Evolutionary conservation across 108 stramenopile species (phyloP), one percentile per base, ranked within the genome.

Genomic region (Epithemia pelagica): DNA sequence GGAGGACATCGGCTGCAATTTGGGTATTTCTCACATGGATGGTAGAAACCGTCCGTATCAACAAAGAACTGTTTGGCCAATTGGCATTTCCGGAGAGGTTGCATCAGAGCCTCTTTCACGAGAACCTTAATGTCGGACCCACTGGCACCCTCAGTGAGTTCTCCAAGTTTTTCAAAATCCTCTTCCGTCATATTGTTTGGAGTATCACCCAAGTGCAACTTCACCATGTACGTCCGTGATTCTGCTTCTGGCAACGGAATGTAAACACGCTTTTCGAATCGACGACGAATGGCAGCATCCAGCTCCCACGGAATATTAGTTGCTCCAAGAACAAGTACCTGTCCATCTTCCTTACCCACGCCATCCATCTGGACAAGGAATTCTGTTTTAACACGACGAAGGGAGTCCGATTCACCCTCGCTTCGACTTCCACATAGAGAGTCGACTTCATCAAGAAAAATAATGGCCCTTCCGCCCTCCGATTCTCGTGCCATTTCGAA

Each of bases 351-450:
- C 63, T 92, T 89, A 20, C 94, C 94, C 21, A 99, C 96, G 32
- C 98, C 98, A 61, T 99, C 94, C 97, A 99, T 97, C 82, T 99
- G 99, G 10, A 99, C 98, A n/a, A 99, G 77, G 77, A 99, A 99
- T 73, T 99, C 99, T 0, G 98, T 99, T 80, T 97, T 98, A 68
- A 99, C 94, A 25, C 96, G 80, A 54, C 98, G 74, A 21, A 90
- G 68, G 2, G 91, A 87, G 65, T 97, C 98, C 56, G 68, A 78
- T 80, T 97, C 95, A 27, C 96, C 98, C 72, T 97, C 97, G 7
- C 75, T 72, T 21, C 98, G 81, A 60, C 78, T 78, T 29, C 92
- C 90, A 71, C 96, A 96, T 55, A 99, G 66, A 1, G 93, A 95
- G 76, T 99, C 98, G 19, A 97, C 94, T 82, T 99, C 99, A 71